A percentile compares a stretch with the other conserved stretches of the same genome.
Evolutionary conservation across 2,329 filamentous ascomycete species (phyloP).

Genomic region (Neospermospora avenae): DNA sequence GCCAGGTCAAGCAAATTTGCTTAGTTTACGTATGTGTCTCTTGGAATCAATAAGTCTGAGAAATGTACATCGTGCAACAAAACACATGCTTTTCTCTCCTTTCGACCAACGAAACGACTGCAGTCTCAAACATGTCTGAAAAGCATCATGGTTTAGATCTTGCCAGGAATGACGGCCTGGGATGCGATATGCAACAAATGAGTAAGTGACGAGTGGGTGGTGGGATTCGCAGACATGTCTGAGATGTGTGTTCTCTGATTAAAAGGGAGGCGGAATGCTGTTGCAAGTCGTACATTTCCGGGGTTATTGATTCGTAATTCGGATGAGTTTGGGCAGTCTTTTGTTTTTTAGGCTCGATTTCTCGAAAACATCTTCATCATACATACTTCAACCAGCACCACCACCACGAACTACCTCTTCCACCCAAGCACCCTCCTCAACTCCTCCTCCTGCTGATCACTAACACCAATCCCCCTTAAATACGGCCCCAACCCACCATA

Average conservation of each 20-base stretch:
- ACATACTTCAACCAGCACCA: background rate
- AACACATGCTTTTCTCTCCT: no score
- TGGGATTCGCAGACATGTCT: background rate
- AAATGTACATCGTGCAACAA: no score
- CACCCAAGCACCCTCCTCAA: slow-evolving; percentile 6
- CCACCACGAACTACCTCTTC: background rate
- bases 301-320: background rate
- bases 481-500: slow-evolving; percentile 69
- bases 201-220: no score
- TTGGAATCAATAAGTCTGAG: no score
- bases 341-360: background rate
- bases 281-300: background rate
- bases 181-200: no score
- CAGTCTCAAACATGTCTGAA: no score
- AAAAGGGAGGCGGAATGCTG: background rate
- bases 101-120: no score
- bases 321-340: background rate
- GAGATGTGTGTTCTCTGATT: background rate
- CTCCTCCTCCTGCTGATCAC: slow-evolving; percentile 29
- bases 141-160: no score
- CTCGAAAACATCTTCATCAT: background rate
- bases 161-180: no score
- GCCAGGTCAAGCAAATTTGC: no score
- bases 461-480: slow-evolving; percentile 42
- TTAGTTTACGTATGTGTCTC: no score